Evolutionary conservation across 352 stramenopile genomes (phyloP).

Genomic region (Globisporangium nagaii): DNA sequence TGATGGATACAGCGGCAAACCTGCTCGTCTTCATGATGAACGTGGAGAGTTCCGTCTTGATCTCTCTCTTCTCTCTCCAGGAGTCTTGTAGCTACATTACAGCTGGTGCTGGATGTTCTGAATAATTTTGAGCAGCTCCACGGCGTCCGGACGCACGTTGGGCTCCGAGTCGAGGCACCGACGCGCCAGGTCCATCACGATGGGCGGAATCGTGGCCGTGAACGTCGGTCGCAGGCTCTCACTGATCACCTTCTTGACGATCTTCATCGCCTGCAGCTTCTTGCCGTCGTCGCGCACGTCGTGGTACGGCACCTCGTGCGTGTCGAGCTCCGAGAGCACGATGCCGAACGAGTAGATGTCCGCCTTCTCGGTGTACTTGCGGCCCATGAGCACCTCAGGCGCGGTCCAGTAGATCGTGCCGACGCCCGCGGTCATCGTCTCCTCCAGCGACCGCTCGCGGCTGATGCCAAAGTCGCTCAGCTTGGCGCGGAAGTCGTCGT

Average conservation of each 20-base stretch:
- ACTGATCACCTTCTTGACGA: slow-evolving; percentile 79
- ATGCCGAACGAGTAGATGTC: slow-evolving; percentile 85
- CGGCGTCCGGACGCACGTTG: slow-evolving; percentile 55
- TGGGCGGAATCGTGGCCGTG: slow-evolving; percentile 33
- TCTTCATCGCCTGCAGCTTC: slow-evolving; percentile 80
- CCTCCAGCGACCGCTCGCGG: slow-evolving; percentile 63
- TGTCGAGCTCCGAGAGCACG: slow-evolving; percentile 78
- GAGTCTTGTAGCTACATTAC: slow-evolving; percentile 13
- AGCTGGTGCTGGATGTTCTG: slow-evolving; percentile 49
- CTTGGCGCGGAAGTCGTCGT: slow-evolving; percentile 57
- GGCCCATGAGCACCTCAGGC: slow-evolving; percentile 73
- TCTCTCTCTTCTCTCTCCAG: background rate
- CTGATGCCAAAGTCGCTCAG: slow-evolving; percentile 78
- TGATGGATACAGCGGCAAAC: no score
- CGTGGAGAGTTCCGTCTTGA: background rate
- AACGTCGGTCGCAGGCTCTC: slow-evolving; percentile 67
- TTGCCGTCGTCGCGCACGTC: slow-evolving; percentile 70
- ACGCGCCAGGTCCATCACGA: slow-evolving; percentile 52
- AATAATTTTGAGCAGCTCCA: slow-evolving; percentile 66
- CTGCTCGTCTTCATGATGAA: background rate
- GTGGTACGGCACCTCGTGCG: slow-evolving; percentile 71
- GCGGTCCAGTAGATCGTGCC: slow-evolving; percentile 85
- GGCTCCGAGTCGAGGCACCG: slow-evolving; percentile 69
- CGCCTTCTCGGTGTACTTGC: slow-evolving; percentile 81
- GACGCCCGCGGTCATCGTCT: slow-evolving; percentile 80